phyloP scores from a whole-genome alignment of 2,329 filamentous ascomycete genomes.

The Pseudogymnoascus pannorum region DNA sequence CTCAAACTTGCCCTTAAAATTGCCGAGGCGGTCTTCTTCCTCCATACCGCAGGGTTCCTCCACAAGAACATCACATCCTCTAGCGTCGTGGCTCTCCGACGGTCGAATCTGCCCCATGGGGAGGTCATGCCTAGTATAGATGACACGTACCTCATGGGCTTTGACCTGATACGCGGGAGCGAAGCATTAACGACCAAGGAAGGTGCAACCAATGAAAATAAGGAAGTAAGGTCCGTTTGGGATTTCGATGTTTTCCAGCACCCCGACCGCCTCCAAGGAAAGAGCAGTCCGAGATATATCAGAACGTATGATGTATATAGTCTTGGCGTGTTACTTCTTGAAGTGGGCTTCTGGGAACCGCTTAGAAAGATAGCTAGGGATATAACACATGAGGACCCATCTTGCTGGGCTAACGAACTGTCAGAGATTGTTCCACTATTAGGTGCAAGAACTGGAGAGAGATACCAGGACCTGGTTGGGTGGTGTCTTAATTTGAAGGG shows the following conservation, averaged over 20 bases:
- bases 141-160: constrained; percentile 8
- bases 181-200: background rate
- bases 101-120: background rate
- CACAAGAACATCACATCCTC: constrained; percentile 28
- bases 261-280: background rate
- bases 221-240: background rate
- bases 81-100: constrained; percentile 1
- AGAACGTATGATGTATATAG: constrained; percentile 12
- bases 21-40: constrained; percentile 23
- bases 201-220: background rate
- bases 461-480: background rate
- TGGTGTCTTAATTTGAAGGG: constrained; percentile 9
- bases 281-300: constrained; percentile 1
- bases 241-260: constrained; percentile 8
- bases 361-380: background rate
- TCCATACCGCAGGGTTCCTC: constrained; percentile 27
- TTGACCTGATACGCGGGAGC: background rate
- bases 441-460: constrained; percentile 2
- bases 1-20: constrained; percentile 24
- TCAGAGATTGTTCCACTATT: background rate
- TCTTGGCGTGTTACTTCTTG: constrained; percentile 10
- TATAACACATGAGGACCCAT: background rate
- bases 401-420: background rate
- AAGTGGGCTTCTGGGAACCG: constrained; percentile 9
- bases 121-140: background rate